Evolutionary conservation across 352 stramenopile genomes (phyloP).

Genomic region (Thalassiosira ordinaria): DNA sequence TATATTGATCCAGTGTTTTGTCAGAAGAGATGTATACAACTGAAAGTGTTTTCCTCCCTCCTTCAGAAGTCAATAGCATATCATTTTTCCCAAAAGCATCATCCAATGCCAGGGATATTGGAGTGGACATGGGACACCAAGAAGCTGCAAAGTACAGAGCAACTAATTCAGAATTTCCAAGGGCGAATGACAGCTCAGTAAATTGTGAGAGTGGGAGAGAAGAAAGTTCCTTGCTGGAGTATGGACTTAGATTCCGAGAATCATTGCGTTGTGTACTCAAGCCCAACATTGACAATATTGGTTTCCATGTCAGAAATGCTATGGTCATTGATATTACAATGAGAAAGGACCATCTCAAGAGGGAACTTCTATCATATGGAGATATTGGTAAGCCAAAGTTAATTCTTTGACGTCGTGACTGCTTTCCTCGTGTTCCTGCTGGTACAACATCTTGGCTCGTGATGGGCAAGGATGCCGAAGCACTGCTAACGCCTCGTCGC

Average conservation of each 20-base stretch:
- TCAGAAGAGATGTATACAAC: constrained; percentile 80
- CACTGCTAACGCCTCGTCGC: neutral
- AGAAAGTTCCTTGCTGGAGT: constrained; percentile 1
- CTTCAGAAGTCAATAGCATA: constrained; percentile 33
- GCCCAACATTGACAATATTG: constrained; percentile 10
- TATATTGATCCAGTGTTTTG: constrained; percentile 49
- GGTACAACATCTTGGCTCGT: neutral
- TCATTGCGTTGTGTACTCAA: constrained; percentile 3
- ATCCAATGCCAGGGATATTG: constrained; percentile 58
- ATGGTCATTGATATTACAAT: neutral
- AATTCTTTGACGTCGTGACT: neutral
- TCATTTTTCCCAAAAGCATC: constrained; percentile 50
- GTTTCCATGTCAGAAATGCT: constrained; percentile 7
- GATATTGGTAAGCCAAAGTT: neutral
- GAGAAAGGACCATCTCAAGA: constrained; percentile 7
- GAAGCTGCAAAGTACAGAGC: constrained; percentile 73
- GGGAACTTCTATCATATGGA: constrained; percentile 4
- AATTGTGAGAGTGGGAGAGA: constrained; percentile 58
- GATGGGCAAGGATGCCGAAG: constrained; percentile 6
- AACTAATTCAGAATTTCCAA: constrained; percentile 69
- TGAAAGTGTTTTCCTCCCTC: constrained; percentile 45
- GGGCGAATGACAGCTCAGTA: constrained; percentile 61
- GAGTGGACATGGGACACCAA: constrained; percentile 73
- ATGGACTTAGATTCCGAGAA: too few species aligned
- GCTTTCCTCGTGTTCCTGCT: neutral